Conservation (phyloP, 352 stramenopile genomes). For the Phytophthora pini region DNA sequence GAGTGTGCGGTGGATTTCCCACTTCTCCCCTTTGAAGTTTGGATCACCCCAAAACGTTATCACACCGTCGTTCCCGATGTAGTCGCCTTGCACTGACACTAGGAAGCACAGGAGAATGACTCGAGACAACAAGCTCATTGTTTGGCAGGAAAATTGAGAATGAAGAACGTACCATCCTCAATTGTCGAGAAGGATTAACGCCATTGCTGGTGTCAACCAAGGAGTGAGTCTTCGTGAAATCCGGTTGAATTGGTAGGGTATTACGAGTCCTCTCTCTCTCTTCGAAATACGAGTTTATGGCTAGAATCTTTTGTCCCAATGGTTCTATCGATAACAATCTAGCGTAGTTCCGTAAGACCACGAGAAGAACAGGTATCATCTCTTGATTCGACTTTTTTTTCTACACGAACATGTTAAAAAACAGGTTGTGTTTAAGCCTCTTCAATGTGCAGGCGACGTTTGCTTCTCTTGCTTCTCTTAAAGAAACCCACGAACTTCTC, state of each 20-base stretch:
- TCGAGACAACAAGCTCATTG: constrained; percentile 1
- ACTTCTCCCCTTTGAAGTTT: constrained; percentile 30
- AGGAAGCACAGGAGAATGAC: too few species aligned
- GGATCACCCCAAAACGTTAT: constrained; percentile 21
- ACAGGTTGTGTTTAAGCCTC: not conserved
- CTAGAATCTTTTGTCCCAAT: too few species aligned
- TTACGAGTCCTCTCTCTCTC: not conserved
- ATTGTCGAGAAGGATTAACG: too few species aligned
- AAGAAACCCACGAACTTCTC: constrained; percentile 12
- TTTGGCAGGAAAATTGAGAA: constrained; percentile 7
- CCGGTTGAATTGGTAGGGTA: not conserved
- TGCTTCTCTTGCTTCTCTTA: not conserved
- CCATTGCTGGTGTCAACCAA: constrained; percentile 6
- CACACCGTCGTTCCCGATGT: not conserved
- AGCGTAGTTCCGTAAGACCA: too few species aligned
- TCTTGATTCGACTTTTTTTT: too few species aligned
- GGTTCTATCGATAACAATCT: too few species aligned
- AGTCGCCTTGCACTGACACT: not conserved
- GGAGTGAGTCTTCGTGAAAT: not conserved
- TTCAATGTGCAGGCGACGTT: constrained; percentile 10
- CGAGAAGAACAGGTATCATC: too few species aligned
- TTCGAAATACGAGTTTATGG: too few species aligned
- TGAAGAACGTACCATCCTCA: constrained; percentile 1
- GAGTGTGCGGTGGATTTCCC: constrained; percentile 14
- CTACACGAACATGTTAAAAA: not conserved